Evolutionary conservation across 768 basidiomycete species (phyloP), one percentile per base, ranked within the genome.

Genomic region (Tubosaeta sp.): DNA sequence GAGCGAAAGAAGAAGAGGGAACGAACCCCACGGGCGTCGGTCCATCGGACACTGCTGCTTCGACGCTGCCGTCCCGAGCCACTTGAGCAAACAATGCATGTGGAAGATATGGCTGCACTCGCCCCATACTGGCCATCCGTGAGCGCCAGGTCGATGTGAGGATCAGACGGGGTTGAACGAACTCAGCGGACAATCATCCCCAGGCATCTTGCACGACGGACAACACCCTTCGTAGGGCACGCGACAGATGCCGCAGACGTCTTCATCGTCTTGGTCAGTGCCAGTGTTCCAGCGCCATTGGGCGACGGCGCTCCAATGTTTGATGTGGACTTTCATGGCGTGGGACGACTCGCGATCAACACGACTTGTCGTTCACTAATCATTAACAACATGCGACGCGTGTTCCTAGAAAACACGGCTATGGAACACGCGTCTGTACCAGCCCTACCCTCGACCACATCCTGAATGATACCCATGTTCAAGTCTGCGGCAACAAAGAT

Each of bases 1-100:
- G 16, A n/a, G 8, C 5, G 14, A 16, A 13, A 48, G 17, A 5
- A 41, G 25, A 31, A 19, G 16, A 29, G 29, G 29, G 9, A 27
- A 75, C 87, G 53, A 58, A 95, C 94, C 86, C 95, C 95, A 99
- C 3, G 85, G 75, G 61, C 92, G 74, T 29, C 97, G 78, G 65
- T 98, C 95, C 92, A 99, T 95, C n/a, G 97, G 97, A 76, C 97
- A 99, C 60, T 95, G 92, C 60, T 88, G 86, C 68, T 97, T 97
- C 33, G 90, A 94, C 13, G 89, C 83, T 5, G 83, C 73, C 0
- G 94, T 95, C 4, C 85, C 85, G 54, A 97, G 82, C 97, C 97
- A 99, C 69, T 97, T 97, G 57, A 95, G 77, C 12, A 99, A 73
- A 71, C 95, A 98, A 68, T 99, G 95, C 91, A 97, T 94, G 67